phyloP scores from a whole-genome alignment of 2,329 filamentous ascomycete species.

The Myriangium duriaei region DNA sequence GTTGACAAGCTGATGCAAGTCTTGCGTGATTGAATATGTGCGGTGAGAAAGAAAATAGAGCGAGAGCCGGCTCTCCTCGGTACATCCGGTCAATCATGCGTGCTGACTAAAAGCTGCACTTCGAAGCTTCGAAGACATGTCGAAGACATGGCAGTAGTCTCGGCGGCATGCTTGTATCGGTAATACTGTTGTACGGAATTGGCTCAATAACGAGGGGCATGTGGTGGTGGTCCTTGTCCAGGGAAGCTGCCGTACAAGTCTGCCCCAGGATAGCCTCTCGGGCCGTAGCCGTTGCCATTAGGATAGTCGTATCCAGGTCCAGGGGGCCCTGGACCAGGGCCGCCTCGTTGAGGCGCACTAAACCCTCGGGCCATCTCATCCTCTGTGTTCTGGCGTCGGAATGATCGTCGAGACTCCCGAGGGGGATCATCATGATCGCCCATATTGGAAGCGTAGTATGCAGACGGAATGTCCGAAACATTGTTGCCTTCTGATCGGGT shows the following conservation, averaged over 20 bases:
- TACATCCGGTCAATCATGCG: too few species aligned
- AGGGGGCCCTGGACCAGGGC: neutral
- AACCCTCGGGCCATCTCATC: constrained; percentile 6
- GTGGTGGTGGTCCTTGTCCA: constrained; percentile 1
- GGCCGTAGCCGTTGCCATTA: neutral
- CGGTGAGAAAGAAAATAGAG: neutral
- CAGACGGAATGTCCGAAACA: constrained; percentile 11
- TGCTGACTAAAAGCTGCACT: too few species aligned
- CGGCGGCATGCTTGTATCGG: too few species aligned
- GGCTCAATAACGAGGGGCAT: constrained; percentile 3
- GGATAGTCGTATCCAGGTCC: constrained; percentile 4
- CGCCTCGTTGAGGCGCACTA: neutral
- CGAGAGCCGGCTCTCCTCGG: neutral
- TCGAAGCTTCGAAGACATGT: too few species aligned
- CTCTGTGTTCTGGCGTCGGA: constrained; percentile 7
- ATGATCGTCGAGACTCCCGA: constrained; percentile 7
- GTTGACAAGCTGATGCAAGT: too few species aligned
- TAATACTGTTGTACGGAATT: too few species aligned
- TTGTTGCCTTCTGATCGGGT: constrained; percentile 13
- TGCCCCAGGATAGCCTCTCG: neutral
- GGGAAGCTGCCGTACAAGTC: constrained; percentile 6
- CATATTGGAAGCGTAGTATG: constrained; percentile 13
- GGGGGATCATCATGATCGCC: constrained; percentile 9
- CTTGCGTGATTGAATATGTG: too few species aligned
- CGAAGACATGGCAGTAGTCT: too few species aligned